phyloP scores from a whole-genome alignment of 257 asterid species.

The Ocimum tenuiflorum region DNA sequence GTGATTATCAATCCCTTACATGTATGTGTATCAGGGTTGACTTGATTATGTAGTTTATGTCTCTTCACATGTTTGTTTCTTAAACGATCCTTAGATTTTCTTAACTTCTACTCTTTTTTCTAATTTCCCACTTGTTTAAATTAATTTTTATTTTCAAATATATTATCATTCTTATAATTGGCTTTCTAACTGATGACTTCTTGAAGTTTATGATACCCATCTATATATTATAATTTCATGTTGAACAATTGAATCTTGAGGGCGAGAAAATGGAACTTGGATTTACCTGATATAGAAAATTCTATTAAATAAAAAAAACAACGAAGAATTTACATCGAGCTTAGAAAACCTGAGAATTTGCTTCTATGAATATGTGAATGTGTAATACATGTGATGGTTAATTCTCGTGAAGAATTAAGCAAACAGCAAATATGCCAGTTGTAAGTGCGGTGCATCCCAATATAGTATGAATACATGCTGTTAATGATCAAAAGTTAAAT shows the following conservation, averaged over 20 bases:
- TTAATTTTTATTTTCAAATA: background rate
- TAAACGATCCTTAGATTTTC: constrained; percentile 4
- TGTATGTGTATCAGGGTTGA: too few relatives aligned
- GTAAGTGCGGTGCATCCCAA: background rate
- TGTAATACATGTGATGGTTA: background rate
- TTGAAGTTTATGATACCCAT: constrained; percentile 4
- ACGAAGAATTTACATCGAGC: background rate
- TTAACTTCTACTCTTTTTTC: constrained; percentile 2
- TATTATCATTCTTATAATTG: background rate
- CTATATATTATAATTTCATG: background rate
- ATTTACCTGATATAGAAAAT: background rate
- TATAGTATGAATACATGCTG: background rate
- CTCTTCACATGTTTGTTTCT: constrained; percentile 15
- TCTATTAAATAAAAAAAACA: background rate
- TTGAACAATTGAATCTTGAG: constrained; percentile 12
- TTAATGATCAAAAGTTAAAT: background rate
- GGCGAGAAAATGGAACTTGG: background rate
- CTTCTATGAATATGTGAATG: background rate
- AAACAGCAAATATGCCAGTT: background rate
- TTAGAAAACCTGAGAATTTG: background rate
- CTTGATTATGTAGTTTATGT: too few relatives aligned
- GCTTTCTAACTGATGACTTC: constrained; percentile 1
- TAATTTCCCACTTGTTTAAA: background rate
- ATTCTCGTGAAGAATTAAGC: background rate
- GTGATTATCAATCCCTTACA: too few relatives aligned